phyloP scores from a whole-genome alignment of 164 flowering plant species.

The Magnolia officinalis region DNA sequence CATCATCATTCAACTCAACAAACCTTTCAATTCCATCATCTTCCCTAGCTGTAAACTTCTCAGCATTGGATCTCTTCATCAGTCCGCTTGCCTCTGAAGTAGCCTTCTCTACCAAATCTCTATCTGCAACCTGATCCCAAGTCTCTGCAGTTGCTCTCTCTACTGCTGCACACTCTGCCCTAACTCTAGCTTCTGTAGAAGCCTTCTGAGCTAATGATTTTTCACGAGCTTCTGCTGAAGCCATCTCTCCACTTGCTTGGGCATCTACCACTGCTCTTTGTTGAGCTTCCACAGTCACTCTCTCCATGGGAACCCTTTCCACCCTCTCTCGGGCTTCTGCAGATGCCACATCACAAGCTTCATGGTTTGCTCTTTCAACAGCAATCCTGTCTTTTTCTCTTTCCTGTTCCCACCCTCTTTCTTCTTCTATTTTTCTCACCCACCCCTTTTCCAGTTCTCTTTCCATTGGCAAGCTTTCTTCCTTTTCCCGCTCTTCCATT shows the following conservation, averaged over 20 bases:
- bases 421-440: constrained; percentile 29
- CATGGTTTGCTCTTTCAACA: constrained; percentile 73
- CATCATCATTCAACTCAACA: constrained; percentile 15
- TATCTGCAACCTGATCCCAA: constrained; percentile 70
- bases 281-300: constrained; percentile 52
- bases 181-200: constrained; percentile 52
- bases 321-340: constrained; percentile 77
- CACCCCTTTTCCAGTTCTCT: constrained; percentile 32
- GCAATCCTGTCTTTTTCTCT: constrained; percentile 34
- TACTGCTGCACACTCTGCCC: constrained; percentile 76
- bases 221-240: constrained; percentile 35
- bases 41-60: constrained; percentile 34
- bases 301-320: constrained; percentile 58
- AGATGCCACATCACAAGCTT: constrained; percentile 73
- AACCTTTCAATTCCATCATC: constrained; percentile 12
- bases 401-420: constrained; percentile 29
- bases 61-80: constrained; percentile 38
- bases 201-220: constrained; percentile 50
- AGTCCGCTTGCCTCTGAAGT: constrained; percentile 34
- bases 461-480: constrained; percentile 29
- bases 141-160: constrained; percentile 87
- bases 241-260: constrained; percentile 47
- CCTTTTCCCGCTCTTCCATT: constrained; percentile 32
- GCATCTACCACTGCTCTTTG: constrained; percentile 42
- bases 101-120: constrained; percentile 53